Conservation (phyloP, 441 rosid genomes). For the Erysimum cheiri region DNA sequence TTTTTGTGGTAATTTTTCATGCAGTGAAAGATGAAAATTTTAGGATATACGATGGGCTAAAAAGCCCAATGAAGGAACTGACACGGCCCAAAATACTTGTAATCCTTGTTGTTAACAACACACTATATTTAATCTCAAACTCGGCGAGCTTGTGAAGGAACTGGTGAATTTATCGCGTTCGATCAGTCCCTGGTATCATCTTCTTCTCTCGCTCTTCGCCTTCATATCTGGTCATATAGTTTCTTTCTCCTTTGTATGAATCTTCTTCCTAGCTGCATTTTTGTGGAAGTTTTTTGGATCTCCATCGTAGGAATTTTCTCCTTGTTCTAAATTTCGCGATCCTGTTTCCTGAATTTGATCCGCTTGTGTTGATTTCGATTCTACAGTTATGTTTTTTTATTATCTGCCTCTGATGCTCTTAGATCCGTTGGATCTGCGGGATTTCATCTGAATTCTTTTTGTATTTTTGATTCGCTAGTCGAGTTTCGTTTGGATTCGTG, state of each 20-base stretch:
- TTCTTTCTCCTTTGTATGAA: constrained; percentile 2
- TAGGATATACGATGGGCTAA: constrained; percentile 4
- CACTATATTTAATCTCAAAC: constrained; percentile 18
- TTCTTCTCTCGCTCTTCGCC: constrained; percentile 11
- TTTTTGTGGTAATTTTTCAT: neutral
- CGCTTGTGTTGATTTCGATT: constrained; percentile 23
- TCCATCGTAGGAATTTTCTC: constrained; percentile 11
- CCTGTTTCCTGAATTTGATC: constrained; percentile 12
- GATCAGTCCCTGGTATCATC: constrained; percentile 41
- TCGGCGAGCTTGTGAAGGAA: constrained; percentile 33
- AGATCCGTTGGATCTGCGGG: constrained; percentile 42
- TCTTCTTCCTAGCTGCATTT: constrained; percentile 22
- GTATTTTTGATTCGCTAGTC: neutral
- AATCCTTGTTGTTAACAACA: neutral
- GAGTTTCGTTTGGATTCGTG: constrained; percentile 28
- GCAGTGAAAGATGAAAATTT: neutral
- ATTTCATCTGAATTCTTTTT: constrained; percentile 11
- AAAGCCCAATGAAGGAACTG: constrained; percentile 26
- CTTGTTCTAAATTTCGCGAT: constrained; percentile 9
- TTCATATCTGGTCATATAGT: neutral
- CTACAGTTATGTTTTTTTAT: constrained; percentile 6
- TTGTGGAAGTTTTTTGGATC: constrained; percentile 30
- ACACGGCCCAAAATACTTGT: constrained; percentile 27
- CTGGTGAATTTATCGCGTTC: constrained; percentile 29
- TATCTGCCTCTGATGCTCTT: constrained; percentile 16